These are phyloP conservation scores for Kalanchoe fedtschenkoi DNA, from an alignment of 164 flowering plant genomes.

Conservation along the genomic window DNA sequence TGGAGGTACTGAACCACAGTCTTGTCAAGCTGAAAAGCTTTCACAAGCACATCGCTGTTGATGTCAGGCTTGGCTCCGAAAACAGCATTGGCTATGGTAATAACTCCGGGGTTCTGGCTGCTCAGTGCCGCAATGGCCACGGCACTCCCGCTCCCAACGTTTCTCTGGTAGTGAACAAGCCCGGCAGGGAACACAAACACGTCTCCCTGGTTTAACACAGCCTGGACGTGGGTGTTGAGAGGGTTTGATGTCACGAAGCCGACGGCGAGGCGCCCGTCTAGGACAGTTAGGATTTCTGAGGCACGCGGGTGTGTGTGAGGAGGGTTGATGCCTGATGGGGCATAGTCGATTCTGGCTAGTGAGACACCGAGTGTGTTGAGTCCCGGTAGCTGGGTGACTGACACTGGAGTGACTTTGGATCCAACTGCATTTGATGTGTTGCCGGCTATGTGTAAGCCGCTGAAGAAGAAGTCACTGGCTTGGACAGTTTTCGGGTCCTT, in stretches of 20 bases:
- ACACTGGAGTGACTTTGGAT: slow-evolving; percentile 2
- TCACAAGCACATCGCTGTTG: neutral
- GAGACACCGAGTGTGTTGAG: slow-evolving; percentile 7
- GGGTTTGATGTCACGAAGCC: slow-evolving; percentile 3
- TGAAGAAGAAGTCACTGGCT: slow-evolving; percentile 2
- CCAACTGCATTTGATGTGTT: slow-evolving; percentile 2
- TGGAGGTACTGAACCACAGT: neutral
- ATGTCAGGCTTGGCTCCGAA: slow-evolving; percentile 2
- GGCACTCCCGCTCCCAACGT: neutral
- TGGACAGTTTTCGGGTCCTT: slow-evolving; percentile 3
- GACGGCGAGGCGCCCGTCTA: neutral
- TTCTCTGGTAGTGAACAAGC: neutral
- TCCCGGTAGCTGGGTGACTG: neutral
- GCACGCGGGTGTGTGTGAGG: neutral
- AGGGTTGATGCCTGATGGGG: slow-evolving; percentile 1
- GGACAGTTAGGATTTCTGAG: neutral
- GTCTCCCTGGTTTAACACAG: slow-evolving; percentile 3
- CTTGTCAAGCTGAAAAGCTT: neutral
- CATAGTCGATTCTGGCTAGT: slow-evolving; percentile 2
- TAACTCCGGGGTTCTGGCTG: neutral
- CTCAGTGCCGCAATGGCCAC: neutral
- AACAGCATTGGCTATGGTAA: slow-evolving; percentile 4
- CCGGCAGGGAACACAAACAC: neutral
- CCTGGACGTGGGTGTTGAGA: neutral
- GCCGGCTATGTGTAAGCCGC: slow-evolving; percentile 1